Percentiles rank a stretch among this genome's conserved stretches.
These are phyloP conservation scores for Zygoascus ofunaensis DNA, from an alignment of 805 yeast genomes.

Conservation along the genomic window DNA sequence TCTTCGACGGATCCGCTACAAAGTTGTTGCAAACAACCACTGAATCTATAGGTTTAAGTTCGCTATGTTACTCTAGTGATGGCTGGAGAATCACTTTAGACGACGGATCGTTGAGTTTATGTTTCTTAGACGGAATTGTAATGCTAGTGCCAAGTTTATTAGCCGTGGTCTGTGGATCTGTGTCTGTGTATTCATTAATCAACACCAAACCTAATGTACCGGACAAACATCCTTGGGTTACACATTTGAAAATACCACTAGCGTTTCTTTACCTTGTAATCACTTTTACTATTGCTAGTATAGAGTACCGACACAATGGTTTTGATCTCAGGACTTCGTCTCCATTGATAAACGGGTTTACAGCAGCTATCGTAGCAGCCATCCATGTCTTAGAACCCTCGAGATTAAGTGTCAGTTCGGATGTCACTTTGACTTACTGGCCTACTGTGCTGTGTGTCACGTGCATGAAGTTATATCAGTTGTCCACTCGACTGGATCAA, in stretches of 20 bases:
- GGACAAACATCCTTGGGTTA: conserved; percentile 2
- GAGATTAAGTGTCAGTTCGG: conserved; percentile 12
- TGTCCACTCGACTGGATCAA: conserved; percentile 4
- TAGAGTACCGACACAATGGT: conserved; percentile 2
- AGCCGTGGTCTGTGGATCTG: conserved; percentile 6
- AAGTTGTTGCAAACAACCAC: neutral
- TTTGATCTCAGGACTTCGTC: conserved; percentile 7
- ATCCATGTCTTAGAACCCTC: conserved; percentile 13
- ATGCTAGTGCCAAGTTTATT: conserved; percentile 10
- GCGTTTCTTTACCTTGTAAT: neutral
- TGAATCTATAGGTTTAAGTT: neutral
- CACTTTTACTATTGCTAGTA: neutral
- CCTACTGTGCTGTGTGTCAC: conserved; percentile 10
- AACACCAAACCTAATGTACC: conserved; percentile 1
- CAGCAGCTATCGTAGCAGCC: conserved; percentile 5
- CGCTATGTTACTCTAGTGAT: conserved; percentile 6
- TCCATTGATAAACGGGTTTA: conserved; percentile 4
- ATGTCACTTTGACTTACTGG: conserved; percentile 12
- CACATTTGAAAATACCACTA: neutral
- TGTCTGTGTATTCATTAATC: neutral
- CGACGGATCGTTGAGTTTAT: conserved; percentile 16
- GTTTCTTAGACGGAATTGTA: conserved; percentile 15
- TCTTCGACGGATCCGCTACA: neutral
- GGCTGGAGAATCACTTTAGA: conserved; percentile 12
- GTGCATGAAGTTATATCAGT: conserved; percentile 12